A percentile compares a stretch with the other conserved stretches of the same genome.
These are phyloP conservation scores for Penicillium bovifimosum DNA, from an alignment of 495 filamentous ascomycete species.

Conservation along the genomic window DNA sequence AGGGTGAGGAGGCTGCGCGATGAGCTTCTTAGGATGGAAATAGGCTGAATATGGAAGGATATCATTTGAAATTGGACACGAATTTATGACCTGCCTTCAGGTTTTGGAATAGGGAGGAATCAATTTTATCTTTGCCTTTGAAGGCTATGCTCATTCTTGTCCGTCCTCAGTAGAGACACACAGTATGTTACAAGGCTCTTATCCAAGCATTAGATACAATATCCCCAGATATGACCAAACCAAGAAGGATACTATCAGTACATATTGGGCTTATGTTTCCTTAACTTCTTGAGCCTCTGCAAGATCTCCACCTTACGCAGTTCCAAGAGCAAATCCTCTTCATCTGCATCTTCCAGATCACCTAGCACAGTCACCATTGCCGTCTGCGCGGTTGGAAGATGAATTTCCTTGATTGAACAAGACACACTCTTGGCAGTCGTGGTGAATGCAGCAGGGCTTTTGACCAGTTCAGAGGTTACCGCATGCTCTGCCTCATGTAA, in stretches of 20 bases:
- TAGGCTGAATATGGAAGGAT: not conserved
- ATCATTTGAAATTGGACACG: not conserved
- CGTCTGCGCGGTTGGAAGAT: conserved; percentile 12
- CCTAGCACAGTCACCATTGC: conserved; percentile 21
- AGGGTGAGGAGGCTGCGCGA: conserved; percentile 21
- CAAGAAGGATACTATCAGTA: conserved; percentile 5
- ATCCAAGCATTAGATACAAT: too few species aligned
- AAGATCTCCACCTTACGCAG: conserved; percentile 38
- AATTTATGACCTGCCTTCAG: not conserved
- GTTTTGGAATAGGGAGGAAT: not conserved
- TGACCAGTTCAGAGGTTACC: conserved; percentile 5
- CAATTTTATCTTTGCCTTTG: not conserved
- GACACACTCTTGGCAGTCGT: conserved; percentile 8
- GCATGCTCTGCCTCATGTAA: not conserved
- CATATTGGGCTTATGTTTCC: conserved; percentile 23
- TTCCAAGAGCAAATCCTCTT: conserved; percentile 39
- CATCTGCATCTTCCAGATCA: conserved; percentile 36
- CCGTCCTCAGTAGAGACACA: too few species aligned
- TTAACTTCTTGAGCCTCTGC: conserved; percentile 35
- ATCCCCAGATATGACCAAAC: not conserved
- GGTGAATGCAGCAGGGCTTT: not conserved
- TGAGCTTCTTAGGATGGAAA: not conserved
- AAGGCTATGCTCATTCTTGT: not conserved
- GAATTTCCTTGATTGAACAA: conserved; percentile 12
- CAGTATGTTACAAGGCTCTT: too few species aligned